Conservation (phyloP, 106 monocot species). For the Amphibolis antarctica region DNA sequence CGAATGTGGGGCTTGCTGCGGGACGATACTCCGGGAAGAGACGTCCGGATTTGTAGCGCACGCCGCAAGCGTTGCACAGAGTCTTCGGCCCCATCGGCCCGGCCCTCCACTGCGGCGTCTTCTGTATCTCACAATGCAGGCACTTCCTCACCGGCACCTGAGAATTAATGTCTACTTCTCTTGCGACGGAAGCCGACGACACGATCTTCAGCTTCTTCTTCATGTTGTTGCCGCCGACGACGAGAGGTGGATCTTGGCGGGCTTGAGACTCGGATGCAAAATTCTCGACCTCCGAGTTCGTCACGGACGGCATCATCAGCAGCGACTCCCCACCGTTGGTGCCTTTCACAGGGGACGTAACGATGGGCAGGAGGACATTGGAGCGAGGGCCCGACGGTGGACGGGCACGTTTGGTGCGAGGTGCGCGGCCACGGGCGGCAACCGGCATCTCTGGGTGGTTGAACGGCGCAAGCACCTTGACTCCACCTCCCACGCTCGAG, state of each 20-base stretch:
- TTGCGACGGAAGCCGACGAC: neutral
- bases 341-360: neutral
- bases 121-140: conserved; percentile 65
- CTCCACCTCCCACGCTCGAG: conserved; percentile 2
- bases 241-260: neutral
- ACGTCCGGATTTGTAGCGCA: conserved; percentile 70
- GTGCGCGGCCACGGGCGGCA: conserved; percentile 10
- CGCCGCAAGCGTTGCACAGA: conserved; percentile 77
- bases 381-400: conserved; percentile 1
- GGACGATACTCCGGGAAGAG: conserved; percentile 83
- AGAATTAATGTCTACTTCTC: conserved; percentile 1
- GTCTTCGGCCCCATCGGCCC: conserved; percentile 79
- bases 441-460: neutral
- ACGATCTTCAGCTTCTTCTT: conserved; percentile 19
- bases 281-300: conserved; percentile 7
- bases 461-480: neutral
- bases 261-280: conserved; percentile 4
- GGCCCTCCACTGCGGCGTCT: conserved; percentile 75
- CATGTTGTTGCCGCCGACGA: conserved; percentile 15
- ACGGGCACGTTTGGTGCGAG: conserved; percentile 62
- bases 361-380: neutral
- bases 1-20: conserved; percentile 76
- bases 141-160: conserved; percentile 34
- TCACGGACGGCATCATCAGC: conserved; percentile 5
- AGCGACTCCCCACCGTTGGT: neutral